phyloP scores from a whole-genome alignment of 805 yeast species.

The Suhomyces sp. region DNA sequence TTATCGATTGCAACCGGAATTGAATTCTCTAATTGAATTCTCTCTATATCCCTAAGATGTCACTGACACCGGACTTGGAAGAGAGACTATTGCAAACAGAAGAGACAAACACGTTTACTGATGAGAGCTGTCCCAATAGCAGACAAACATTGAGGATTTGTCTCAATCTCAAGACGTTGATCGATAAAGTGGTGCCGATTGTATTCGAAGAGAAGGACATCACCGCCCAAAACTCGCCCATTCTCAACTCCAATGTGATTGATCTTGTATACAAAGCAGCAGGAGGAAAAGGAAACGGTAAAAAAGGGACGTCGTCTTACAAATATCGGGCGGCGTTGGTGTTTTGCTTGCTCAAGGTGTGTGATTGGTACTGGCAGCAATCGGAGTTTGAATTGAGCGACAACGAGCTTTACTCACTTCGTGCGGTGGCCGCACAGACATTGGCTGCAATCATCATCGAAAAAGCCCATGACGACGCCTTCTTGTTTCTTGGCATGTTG shows the following conservation, averaged over 20 bases:
- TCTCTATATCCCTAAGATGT: background rate
- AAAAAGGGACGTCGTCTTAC: slow-evolving; percentile 49
- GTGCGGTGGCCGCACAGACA: slow-evolving; percentile 70
- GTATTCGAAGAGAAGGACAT: slow-evolving; percentile 52
- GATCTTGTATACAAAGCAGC: slow-evolving; percentile 67
- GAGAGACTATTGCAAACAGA: background rate
- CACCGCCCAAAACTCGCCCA: slow-evolving; percentile 53
- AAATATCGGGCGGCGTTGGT: slow-evolving; percentile 67
- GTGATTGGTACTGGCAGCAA: slow-evolving; percentile 71
- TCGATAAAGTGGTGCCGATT: slow-evolving; percentile 70
- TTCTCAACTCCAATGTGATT: slow-evolving; percentile 58
- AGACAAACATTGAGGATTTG: slow-evolving; percentile 70
- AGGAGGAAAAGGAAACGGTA: slow-evolving; percentile 69
- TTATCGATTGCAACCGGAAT: background rate
- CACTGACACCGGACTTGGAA: background rate
- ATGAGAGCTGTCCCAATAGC: slow-evolving; percentile 49
- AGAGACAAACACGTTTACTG: slow-evolving; percentile 7
- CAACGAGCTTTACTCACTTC: slow-evolving; percentile 54
- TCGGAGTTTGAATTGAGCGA: slow-evolving; percentile 62
- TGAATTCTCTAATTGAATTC: no score
- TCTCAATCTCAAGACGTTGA: slow-evolving; percentile 65
- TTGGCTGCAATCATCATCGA: slow-evolving; percentile 72
- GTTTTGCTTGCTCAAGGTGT: slow-evolving; percentile 71
- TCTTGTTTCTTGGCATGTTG: slow-evolving; percentile 69
- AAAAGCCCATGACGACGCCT: slow-evolving; percentile 52